A percentile compares a stretch with the other conserved stretches of the same genome.
phyloP scores from a whole-genome alignment of 2,329 filamentous ascomycete species.

The Diaporthe sp. region DNA sequence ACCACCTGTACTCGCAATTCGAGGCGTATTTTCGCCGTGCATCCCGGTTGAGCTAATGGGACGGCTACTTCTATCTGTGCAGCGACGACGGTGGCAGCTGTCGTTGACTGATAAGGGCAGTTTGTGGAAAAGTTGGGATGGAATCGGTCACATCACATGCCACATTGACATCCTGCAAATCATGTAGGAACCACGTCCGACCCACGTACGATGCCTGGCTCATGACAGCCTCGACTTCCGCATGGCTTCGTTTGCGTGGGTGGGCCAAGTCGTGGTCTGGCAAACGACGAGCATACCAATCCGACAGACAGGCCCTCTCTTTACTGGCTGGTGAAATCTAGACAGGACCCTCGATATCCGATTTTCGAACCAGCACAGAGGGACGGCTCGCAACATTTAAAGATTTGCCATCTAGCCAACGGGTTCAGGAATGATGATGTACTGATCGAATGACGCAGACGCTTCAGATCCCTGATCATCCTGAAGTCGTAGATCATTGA shows the following conservation, averaged over 20 bases:
- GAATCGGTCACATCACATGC: background rate
- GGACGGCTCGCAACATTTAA: no score
- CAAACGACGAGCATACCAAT: background rate
- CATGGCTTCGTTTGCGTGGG: background rate
- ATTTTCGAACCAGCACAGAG: background rate
- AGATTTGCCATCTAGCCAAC: background rate
- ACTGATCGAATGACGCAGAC: background rate
- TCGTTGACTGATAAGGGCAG: background rate
- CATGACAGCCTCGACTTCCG: background rate
- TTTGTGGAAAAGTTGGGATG: background rate
- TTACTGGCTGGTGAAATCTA: background rate
- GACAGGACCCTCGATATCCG: no score
- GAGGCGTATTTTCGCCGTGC: background rate
- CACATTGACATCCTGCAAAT: background rate
- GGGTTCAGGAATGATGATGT: no score
- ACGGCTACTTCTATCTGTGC: background rate
- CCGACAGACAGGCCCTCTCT: background rate
- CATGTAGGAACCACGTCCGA: background rate
- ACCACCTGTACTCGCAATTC: background rate
- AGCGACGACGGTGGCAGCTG: background rate
- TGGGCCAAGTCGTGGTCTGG: background rate
- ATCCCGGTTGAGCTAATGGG: background rate
- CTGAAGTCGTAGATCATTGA: background rate
- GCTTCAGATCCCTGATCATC: background rate
- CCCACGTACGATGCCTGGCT: background rate